Conservation (phyloP, 2,329 filamentous ascomycete species). For the Botrytis sinoallii region DNA sequence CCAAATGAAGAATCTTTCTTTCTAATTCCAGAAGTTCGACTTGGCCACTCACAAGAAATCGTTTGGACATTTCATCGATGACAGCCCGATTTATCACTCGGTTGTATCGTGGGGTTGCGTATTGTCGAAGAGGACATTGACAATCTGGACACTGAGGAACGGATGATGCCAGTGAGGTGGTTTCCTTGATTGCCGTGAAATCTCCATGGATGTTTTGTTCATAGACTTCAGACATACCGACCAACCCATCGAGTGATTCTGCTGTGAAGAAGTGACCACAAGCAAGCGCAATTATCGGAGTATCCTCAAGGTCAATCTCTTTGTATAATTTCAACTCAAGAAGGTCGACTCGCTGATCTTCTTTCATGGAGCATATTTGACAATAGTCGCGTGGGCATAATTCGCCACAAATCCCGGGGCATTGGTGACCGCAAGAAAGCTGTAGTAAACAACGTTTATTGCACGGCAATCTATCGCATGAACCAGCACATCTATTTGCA, state of each 20-base stretch:
- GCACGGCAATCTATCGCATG: conserved; percentile 66
- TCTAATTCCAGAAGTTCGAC: conserved; percentile 34
- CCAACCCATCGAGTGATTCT: conserved; percentile 55
- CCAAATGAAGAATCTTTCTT: conserved; percentile 23
- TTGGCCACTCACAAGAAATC: conserved; percentile 37
- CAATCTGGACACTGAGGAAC: conserved; percentile 39
- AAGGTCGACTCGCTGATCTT: conserved; percentile 53
- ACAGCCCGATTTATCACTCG: conserved; percentile 40
- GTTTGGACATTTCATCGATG: conserved; percentile 41
- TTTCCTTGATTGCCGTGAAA: conserved; percentile 34
- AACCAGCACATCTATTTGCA: conserved; percentile 53
- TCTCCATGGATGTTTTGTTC: conserved; percentile 33
- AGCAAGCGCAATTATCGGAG: conserved; percentile 58
- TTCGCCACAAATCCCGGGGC: conserved; percentile 65
- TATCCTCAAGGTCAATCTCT: conserved; percentile 55
- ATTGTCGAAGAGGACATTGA: conserved; percentile 37
- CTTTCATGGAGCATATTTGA: conserved; percentile 49
- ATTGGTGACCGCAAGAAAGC: conserved; percentile 60
- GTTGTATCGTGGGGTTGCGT: conserved; percentile 40
- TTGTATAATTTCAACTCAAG: conserved; percentile 52
- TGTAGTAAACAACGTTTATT: conserved; percentile 52
- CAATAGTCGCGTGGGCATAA: conserved; percentile 55
- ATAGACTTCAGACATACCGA: conserved; percentile 48
- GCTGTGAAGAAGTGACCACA: conserved; percentile 64
- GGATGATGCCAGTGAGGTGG: conserved; percentile 27